Evolutionary conservation across 495 filamentous ascomycete genomes (phyloP).

Genomic region (Lasiosphaeria miniovina): DNA sequence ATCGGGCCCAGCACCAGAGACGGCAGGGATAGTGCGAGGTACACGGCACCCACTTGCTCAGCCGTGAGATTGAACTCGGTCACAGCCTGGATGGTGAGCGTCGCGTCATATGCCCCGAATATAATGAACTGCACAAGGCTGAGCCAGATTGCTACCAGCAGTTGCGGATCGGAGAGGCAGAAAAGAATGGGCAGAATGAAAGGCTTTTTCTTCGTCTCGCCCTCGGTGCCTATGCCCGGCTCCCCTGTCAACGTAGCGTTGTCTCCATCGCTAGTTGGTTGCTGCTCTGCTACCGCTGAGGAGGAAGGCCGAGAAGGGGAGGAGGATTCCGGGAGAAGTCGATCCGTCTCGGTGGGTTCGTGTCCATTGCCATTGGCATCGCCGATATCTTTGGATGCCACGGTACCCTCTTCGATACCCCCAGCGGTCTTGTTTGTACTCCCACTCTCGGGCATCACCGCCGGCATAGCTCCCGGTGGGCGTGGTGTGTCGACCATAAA

Average conservation of each 20-base stretch:
- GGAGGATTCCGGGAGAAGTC: neutral
- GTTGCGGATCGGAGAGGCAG: constrained; percentile 12
- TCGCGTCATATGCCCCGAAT: constrained; percentile 12
- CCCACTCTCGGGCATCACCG: too few relatives aligned
- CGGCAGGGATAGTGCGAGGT: constrained; percentile 8
- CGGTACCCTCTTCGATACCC: neutral
- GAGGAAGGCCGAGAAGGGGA: neutral
- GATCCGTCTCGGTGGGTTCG: neutral
- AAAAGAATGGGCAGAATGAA: constrained; percentile 9
- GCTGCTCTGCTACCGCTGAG: neutral
- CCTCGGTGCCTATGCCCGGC: neutral
- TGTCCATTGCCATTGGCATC: neutral
- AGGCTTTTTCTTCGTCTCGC: neutral
- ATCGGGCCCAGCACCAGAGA: neutral
- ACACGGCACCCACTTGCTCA: constrained; percentile 9
- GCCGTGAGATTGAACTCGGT: constrained; percentile 3
- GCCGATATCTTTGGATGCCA: neutral
- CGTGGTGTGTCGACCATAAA: constrained; percentile 13
- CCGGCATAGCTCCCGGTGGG: neutral
- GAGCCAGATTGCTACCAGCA: constrained; percentile 8
- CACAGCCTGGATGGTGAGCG: constrained; percentile 5
- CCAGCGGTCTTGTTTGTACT: neutral
- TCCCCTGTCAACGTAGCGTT: neutral
- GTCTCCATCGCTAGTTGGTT: neutral
- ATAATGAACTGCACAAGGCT: constrained; percentile 12